Evolutionary conservation across 2,329 filamentous ascomycete genomes (phyloP), one percentile per base, ranked within the genome.

Genomic region (Exophiala xenobiotica): DNA sequence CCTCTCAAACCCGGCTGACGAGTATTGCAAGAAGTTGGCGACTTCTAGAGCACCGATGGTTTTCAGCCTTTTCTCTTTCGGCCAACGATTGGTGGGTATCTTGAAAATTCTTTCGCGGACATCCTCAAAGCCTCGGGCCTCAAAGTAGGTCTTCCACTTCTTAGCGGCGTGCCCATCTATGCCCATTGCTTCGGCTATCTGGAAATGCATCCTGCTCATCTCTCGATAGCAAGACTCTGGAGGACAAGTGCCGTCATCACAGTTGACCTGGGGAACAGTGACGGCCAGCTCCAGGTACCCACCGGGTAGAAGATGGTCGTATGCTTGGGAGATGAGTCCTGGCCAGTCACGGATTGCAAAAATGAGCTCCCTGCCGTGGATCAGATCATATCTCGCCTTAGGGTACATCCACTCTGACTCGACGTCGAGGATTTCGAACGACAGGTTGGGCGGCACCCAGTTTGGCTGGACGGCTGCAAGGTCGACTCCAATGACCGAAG

Each of bases 381-480:
- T 67, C 31, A 65, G 65, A 41, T 69, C 66, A 49, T 68, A 69
- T 1, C 57, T 57, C 7, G 60, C 54, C 1, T 29, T 56, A 6
- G 57, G 45, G 39, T 62, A 65, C 2, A 66, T 49, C 68, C 67
- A 70, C 5, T 61, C 59, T 3, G 59, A 60, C 54, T 68, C 66
- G 16, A 64, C 63, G 29, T 70, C 67, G 26, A 69, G 66, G 2
- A 70, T 60, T 3, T 67, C 33, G 45, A 70, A 70, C 9, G 54
- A 55, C 6, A 67, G 55, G 40, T 68, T 68, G 2, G 65, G 63
- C 9, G 66, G 67, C 1, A 67, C 61, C 67, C 71, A 73, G 48
- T 64, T 62, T 3, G 76, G 76, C 56, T 78, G 76, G 38, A 77
- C 77, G 29, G 75, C 73, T 0, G 71, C 74, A 39, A 78, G 68